These are phyloP conservation scores for Kazachstania africana DNA, from an alignment of 805 yeast species.

Conservation along the genomic window DNA sequence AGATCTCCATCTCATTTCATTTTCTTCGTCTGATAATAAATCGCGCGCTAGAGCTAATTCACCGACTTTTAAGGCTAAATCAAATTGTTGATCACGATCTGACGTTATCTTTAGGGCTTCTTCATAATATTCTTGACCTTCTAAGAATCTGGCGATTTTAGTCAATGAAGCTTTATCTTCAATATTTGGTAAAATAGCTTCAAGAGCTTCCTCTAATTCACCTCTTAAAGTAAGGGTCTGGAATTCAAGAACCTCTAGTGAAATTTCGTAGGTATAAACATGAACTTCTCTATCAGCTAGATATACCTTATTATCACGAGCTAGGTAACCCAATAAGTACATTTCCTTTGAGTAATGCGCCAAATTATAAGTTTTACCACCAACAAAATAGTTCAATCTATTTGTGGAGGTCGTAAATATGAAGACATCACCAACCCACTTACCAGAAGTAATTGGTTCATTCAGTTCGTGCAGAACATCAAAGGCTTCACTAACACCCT, in stretches of 20 bases:
- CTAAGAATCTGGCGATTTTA: constrained; percentile 84
- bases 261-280: constrained; percentile 68
- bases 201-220: constrained; percentile 74
- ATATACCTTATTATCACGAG: constrained; percentile 82
- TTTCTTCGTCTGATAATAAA: constrained; percentile 41
- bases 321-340: constrained; percentile 79
- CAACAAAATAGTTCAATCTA: constrained; percentile 88
- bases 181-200: constrained; percentile 43
- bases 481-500: constrained; percentile 80
- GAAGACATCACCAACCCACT: constrained; percentile 96
- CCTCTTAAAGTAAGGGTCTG: constrained; percentile 94
- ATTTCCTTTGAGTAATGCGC: constrained; percentile 85
- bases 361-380: constrained; percentile 83
- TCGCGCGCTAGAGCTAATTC: constrained; percentile 62
- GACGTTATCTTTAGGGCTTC: constrained; percentile 75
- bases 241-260: constrained; percentile 81
- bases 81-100: constrained; percentile 86
- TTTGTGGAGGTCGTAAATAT: constrained; percentile 79
- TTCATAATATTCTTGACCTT: constrained; percentile 78
- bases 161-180: constrained; percentile 50
- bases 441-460: constrained; percentile 77
- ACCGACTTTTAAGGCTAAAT: constrained; percentile 69
- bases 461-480: constrained; percentile 73
- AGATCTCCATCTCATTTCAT: constrained; percentile 75
- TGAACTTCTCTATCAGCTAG: constrained; percentile 85